Conservation (phyloP, 345 rosid genomes). For the Carallia pectinifolia region DNA sequence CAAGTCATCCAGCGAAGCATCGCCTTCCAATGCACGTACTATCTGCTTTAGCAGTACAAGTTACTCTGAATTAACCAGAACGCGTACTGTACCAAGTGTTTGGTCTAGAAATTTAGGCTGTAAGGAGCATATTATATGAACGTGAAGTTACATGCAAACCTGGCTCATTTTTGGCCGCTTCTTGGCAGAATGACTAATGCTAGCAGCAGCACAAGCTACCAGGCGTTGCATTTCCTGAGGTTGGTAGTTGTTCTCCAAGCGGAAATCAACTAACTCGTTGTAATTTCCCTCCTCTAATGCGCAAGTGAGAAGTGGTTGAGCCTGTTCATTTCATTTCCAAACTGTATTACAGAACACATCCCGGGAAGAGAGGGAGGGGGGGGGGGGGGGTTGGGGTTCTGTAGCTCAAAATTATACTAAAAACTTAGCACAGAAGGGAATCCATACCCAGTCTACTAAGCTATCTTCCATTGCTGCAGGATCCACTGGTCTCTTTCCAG, state of each 20-base stretch:
- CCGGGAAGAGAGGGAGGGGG: no score
- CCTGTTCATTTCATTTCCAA: slow-evolving; percentile 36
- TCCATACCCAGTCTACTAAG: slow-evolving; percentile 87
- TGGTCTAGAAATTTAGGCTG: background rate
- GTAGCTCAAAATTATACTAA: background rate
- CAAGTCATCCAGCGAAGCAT: slow-evolving; percentile 70
- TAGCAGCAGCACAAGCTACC: slow-evolving; percentile 76
- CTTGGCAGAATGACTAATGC: slow-evolving; percentile 77
- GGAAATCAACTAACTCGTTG: slow-evolving; percentile 47
- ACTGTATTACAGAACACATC: background rate
- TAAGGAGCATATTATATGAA: background rate
- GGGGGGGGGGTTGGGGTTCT: no score
- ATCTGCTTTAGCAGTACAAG: slow-evolving; percentile 40
- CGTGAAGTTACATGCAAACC: slow-evolving; percentile 27
- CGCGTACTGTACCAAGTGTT: background rate
- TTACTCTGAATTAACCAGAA: background rate
- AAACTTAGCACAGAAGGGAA: background rate
- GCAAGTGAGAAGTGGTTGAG: slow-evolving; percentile 48
- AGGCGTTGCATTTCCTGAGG: slow-evolving; percentile 62
- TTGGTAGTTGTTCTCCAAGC: slow-evolving; percentile 57
- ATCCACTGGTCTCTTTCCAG: slow-evolving; percentile 79
- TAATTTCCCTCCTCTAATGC: slow-evolving; percentile 55
- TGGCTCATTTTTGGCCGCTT: slow-evolving; percentile 97
- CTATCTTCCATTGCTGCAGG: slow-evolving; percentile 67
- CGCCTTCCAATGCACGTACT: slow-evolving; percentile 84